Base-by-base conservation (phyloP, 805 yeast genomes). In the Myxozyma monticola region DNA sequence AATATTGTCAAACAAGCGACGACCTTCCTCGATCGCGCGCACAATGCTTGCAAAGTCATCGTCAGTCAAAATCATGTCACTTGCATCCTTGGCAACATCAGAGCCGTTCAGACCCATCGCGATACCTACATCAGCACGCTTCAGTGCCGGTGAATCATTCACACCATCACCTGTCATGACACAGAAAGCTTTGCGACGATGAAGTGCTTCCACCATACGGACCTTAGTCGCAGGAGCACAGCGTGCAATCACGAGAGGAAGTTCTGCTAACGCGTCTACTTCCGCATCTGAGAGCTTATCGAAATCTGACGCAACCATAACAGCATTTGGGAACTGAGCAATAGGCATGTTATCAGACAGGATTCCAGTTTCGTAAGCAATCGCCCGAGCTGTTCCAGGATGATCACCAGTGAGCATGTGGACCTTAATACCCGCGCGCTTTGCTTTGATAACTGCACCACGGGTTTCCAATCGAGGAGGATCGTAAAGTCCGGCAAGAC, bases 121-220 rank as follows among this genome's bases (percentile, higher is more conserved):
- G 66, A 85, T 84, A 59, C 91, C 91, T 48, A 85, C 87, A 67
- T 85, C 89, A 3, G 91, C 84, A 50, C 75, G 80, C 64, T 84
- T 84, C 68, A 85, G 72, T 24, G 86, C 80, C 24, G 91, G 91
- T 1, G 89, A 83, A 65, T 85, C 91, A 65, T 85, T 85, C 37
- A 85, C 90, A 57, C 91, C 91, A 66, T 85, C 91, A 54, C 88
- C 88, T 21, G 88, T 83, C 91, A 85, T 85, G 22, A 90, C 91
- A 69, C 84, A 76, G 68, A 82, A 76, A 63, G 82, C 73, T 54
- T 75, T 68, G 66, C 79, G 78, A 62, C 77, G 82, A 71, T 76
- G 89, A 60, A 72, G 77, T 0, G 91, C 90, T 45, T 85, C 89
- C 59, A 85, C 84, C 83, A 85, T 81, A 54, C 88, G 73, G 17